Evolutionary conservation across 1,139 yeast species (phyloP).

Genomic region (Meyerozyma sp.): DNA sequence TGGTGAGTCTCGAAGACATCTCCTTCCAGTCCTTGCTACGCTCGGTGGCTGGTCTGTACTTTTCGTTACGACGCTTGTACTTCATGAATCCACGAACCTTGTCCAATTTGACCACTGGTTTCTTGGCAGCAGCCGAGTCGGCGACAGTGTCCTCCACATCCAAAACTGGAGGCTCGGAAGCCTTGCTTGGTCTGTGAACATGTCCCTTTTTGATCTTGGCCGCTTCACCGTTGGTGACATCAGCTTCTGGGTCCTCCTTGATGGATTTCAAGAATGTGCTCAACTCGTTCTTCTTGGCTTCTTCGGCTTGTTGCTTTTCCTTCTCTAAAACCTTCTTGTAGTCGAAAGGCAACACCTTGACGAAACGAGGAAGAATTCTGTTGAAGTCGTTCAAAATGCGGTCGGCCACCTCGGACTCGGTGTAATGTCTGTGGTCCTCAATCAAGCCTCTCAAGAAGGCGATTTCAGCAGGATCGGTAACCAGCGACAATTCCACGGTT

Average conservation of each 20-base stretch:
- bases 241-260: slow-evolving; percentile 78
- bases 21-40: slow-evolving; percentile 93
- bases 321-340: slow-evolving; percentile 85
- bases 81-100: slow-evolving; percentile 89
- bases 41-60: slow-evolving; percentile 69
- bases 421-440: slow-evolving; percentile 94
- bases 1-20: slow-evolving; percentile 72
- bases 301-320: slow-evolving; percentile 64
- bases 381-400: slow-evolving; percentile 80
- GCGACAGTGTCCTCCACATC: slow-evolving; percentile 87
- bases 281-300: slow-evolving; percentile 60
- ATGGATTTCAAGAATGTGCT: slow-evolving; percentile 57
- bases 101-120: slow-evolving; percentile 64
- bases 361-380: slow-evolving; percentile 82
- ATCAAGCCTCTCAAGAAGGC: slow-evolving; percentile 90
- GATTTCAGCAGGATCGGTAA: slow-evolving; percentile 86
- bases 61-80: slow-evolving; percentile 84
- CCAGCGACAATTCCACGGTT: slow-evolving; percentile 72
- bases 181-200: slow-evolving; percentile 28
- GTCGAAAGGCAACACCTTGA: slow-evolving; percentile 88
- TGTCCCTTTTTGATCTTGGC: slow-evolving; percentile 47
- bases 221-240: slow-evolving; percentile 84
- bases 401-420: slow-evolving; percentile 86
- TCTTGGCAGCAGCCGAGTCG: slow-evolving; percentile 61
- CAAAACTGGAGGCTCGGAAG: slow-evolving; percentile 71